These are phyloP conservation scores for Lenwebbia sp. DNA, from an alignment of 345 rosid species.

Conservation along the genomic window DNA sequence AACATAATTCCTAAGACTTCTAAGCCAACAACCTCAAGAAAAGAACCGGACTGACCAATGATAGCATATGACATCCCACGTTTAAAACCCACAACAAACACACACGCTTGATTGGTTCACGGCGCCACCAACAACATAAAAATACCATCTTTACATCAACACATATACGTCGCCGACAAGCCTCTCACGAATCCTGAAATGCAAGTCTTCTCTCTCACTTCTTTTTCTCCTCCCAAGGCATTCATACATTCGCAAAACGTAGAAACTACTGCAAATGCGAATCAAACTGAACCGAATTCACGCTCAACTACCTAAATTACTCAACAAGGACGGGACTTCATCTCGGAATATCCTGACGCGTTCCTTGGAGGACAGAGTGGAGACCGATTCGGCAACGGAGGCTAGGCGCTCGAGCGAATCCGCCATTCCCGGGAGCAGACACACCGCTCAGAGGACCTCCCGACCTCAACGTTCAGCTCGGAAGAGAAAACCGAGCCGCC, in stretches of 20 bases:
- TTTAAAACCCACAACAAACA: not conserved
- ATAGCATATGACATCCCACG: not conserved
- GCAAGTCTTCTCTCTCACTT: not conserved
- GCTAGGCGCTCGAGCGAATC: conserved; percentile 41
- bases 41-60: not conserved
- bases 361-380: conserved; percentile 51
- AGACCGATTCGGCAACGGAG: conserved; percentile 44
- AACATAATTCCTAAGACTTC: not conserved
- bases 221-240: not conserved
- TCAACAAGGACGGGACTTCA: conserved; percentile 43
- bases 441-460: not conserved
- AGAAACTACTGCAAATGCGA: not conserved
- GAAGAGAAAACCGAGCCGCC: not conserved
- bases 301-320: conserved; percentile 27
- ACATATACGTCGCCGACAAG: not conserved
- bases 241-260: not conserved
- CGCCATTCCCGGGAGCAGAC: conserved; percentile 29
- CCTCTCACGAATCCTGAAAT: not conserved
- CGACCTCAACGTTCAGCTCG: not conserved
- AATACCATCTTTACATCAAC: not conserved
- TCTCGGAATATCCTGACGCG: conserved; percentile 62
- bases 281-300: not conserved
- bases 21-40: not conserved
- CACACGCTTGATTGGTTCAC: not conserved
- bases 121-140: not conserved